Evolutionary conservation across 768 basidiomycete species (phyloP).

Genomic region (Russula sp.): DNA sequence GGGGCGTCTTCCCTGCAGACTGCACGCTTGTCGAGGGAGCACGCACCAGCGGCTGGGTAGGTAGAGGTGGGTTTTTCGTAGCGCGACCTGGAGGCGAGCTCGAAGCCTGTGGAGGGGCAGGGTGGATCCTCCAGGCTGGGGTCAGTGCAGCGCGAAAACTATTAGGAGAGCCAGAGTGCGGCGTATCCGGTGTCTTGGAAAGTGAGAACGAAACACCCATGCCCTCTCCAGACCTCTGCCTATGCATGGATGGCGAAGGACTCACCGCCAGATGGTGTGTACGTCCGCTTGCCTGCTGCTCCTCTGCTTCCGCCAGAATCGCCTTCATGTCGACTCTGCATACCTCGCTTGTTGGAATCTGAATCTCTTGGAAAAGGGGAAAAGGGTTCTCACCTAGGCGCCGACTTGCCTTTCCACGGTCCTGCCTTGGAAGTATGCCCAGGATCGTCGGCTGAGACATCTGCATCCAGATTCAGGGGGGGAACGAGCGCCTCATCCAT

Average conservation of each 20-base stretch:
- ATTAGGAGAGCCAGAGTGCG: background rate
- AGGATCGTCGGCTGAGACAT: conserved; percentile 1
- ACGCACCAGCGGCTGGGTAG: background rate
- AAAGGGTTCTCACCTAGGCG: conserved; percentile 44
- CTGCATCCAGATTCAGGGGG: conserved; percentile 26
- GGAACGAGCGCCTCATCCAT: conserved; percentile 65
- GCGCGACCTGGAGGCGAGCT: background rate
- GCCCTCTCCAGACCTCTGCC: conserved; percentile 13
- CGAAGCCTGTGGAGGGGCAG: background rate
- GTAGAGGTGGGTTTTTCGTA: background rate
- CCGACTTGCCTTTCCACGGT: conserved; percentile 33
- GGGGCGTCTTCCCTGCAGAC: background rate
- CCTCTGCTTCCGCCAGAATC: conserved; percentile 76
- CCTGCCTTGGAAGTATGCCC: conserved; percentile 14
- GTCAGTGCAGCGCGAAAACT: background rate
- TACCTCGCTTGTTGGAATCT: background rate
- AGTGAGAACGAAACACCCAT: conserved; percentile 14
- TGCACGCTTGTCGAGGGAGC: background rate
- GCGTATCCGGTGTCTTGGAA: conserved; percentile 11
- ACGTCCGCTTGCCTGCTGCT: conserved; percentile 22
- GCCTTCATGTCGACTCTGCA: conserved; percentile 74
- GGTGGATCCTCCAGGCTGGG: background rate
- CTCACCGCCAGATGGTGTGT: conserved; percentile 19
- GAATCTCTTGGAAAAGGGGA: background rate
- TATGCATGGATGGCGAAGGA: background rate